These are phyloP conservation scores for Dionaea muscipula DNA, from an alignment of 179 eudicot genomes.

Conservation along the genomic window DNA sequence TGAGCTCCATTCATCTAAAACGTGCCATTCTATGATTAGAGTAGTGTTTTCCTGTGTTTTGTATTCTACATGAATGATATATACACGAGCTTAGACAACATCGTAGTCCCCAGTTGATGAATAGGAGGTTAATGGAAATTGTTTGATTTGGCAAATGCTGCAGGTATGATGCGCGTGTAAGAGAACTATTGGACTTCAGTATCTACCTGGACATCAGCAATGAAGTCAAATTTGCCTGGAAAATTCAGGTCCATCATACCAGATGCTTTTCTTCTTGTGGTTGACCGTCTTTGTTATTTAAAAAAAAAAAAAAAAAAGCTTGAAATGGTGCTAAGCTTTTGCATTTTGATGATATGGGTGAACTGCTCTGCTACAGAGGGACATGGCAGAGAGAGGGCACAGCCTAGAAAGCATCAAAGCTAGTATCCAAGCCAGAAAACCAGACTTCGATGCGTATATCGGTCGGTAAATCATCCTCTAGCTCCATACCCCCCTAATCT, in stretches of 20 bases:
- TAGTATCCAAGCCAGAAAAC: slow-evolving; percentile 93
- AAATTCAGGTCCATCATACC: slow-evolving; percentile 91
- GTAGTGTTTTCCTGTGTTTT: too few relatives aligned
- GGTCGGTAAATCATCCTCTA: too few relatives aligned
- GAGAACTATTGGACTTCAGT: slow-evolving; percentile 93
- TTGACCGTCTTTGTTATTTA: too few relatives aligned
- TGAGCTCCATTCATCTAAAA: slow-evolving; percentile 23
- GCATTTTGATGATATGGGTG: neutral
- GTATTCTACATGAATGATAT: too few relatives aligned
- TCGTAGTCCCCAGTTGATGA: too few relatives aligned
- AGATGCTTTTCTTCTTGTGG: neutral
- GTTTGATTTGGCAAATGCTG: neutral
- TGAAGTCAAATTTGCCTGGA: slow-evolving; percentile 97
- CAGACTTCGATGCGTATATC: slow-evolving; percentile 94
- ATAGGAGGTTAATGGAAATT: too few relatives aligned
- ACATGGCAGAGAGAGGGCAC: slow-evolving; percentile 96
- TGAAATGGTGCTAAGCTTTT: neutral
- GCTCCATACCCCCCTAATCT: neutral
- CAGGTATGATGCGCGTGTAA: slow-evolving; percentile 83
- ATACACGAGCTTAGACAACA: too few relatives aligned
- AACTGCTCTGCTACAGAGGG: slow-evolving; percentile 44
- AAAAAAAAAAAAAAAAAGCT: too few relatives aligned
- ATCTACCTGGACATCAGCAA: slow-evolving; percentile 94
- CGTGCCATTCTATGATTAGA: too few relatives aligned
- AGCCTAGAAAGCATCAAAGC: slow-evolving; percentile 99